These are phyloP conservation scores for Paradendryphiella salina DNA, from an alignment of 2,329 filamentous ascomycete genomes.

Conservation along the genomic window DNA sequence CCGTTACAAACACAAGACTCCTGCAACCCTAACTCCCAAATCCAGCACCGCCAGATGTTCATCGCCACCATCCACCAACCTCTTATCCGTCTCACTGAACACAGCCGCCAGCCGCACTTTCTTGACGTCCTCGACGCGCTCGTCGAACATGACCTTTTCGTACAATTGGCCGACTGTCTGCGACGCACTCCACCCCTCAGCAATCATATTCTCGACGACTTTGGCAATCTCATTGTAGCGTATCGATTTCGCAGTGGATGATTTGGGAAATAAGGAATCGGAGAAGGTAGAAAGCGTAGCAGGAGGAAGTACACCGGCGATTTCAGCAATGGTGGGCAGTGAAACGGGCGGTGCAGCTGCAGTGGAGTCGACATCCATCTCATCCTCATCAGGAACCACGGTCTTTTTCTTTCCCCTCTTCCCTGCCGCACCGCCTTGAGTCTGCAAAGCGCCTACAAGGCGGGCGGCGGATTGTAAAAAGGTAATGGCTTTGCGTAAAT, in stretches of 20 bases:
- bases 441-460: slow-evolving; percentile 68
- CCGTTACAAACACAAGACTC: slow-evolving; percentile 60
- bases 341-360: slow-evolving; percentile 51
- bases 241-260: slow-evolving; percentile 47
- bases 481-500: slow-evolving; percentile 94
- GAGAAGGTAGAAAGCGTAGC: slow-evolving; percentile 70
- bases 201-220: slow-evolving; percentile 86
- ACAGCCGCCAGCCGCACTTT: slow-evolving; percentile 88
- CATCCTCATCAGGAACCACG: slow-evolving; percentile 56
- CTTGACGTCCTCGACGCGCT: slow-evolving; percentile 77
- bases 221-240: slow-evolving; percentile 74
- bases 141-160: slow-evolving; percentile 78
- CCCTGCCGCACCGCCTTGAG: slow-evolving; percentile 27
- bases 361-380: slow-evolving; percentile 53
- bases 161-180: slow-evolving; percentile 88
- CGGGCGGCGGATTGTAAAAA: slow-evolving; percentile 93
- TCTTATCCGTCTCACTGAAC: slow-evolving; percentile 94
- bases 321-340: slow-evolving; percentile 83
- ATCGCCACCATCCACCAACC: slow-evolving; percentile 90
- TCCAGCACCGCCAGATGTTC: slow-evolving; percentile 93
- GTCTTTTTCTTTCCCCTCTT: slow-evolving; percentile 52
- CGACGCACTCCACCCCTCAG: slow-evolving; percentile 93
- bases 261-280: slow-evolving; percentile 70
- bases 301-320: slow-evolving; percentile 89
- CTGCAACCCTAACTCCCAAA: slow-evolving; percentile 77